Evolutionary conservation across 2,329 filamentous ascomycete genomes (phyloP), one percentile per base, ranked within the genome.

Genomic region (Exophiala sp.): DNA sequence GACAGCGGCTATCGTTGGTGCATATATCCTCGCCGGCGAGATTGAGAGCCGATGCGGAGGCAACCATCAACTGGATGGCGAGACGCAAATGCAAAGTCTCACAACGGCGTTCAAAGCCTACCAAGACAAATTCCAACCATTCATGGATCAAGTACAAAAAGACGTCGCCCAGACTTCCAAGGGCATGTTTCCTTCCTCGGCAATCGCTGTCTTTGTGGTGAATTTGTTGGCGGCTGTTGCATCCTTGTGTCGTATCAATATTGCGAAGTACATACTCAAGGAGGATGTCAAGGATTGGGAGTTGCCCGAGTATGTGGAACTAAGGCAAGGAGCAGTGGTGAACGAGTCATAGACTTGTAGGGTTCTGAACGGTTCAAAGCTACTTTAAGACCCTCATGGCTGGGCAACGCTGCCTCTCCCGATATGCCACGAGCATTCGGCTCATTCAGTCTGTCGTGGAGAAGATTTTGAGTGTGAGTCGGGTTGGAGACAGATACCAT

Each of bases 1-100:
- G 0, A 76, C 75, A 1, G 60, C 71, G 0, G 74, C 75, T 0
- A 62, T 84, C 0, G 63, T 78, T 0, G 76, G 76, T 12, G 65
- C 65, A 6, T 67, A 66, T 52, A 39, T 66, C 21, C 59, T 67
- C 7, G 65, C 62, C 18, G 64, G 64, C 11, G 65, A 82, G 66
- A 65, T 80, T 18, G 29, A 16, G 12, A 46, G 14, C 5, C 42
- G 14, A 7, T 48, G 46, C 16, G 38, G 38, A 18, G 16, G 16
- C 2, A 18, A 18, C 16, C 16, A 3, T 18, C 16, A 18, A 18
- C 16, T 18, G 16, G 16, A 18, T 18, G 16, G 16, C 16, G 3
- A 18, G 16, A 3, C 16, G 16, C 16, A 3, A 18, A 18, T 18
- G 16, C 16, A 18, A 18, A 18, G 16, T 18, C 16, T 18, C 16